A percentile compares a stretch with the other conserved stretches of the same genome.
These are phyloP conservation scores for Eremothecium gossypii DNA, from an alignment of 1,139 yeast species.

Conservation along the genomic window DNA sequence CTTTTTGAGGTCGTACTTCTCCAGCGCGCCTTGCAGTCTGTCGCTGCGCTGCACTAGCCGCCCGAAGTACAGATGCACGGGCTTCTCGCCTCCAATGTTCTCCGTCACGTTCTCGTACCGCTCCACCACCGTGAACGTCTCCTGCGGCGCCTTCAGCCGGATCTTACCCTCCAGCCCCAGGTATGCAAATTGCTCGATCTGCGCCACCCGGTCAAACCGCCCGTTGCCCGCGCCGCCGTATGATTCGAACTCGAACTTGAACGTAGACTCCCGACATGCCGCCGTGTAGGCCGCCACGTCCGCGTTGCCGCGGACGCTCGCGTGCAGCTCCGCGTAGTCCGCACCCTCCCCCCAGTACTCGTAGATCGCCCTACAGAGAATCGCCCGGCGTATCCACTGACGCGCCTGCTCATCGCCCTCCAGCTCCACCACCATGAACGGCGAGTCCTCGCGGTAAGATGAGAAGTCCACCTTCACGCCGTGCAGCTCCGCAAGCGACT, in stretches of 20 bases:
- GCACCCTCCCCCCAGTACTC: conserved; percentile 77
- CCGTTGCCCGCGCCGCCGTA: conserved; percentile 60
- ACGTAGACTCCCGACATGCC: conserved; percentile 39
- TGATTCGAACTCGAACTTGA: conserved; percentile 75
- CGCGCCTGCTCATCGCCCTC: conserved; percentile 58
- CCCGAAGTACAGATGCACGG: conserved; percentile 63
- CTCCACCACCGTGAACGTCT: conserved; percentile 63
- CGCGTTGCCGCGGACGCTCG: conserved; percentile 35
- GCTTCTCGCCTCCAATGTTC: conserved; percentile 43
- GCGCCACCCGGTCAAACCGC: conserved; percentile 40
- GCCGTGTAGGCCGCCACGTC: conserved; percentile 15
- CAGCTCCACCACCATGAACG: conserved; percentile 63
- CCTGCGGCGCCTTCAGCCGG: conserved; percentile 69
- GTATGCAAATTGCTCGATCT: conserved; percentile 66
- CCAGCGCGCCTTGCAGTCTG: conserved; percentile 54
- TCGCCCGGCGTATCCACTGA: conserved; percentile 54
- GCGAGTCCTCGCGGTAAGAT: conserved; percentile 48
- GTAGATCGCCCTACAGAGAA: conserved; percentile 66
- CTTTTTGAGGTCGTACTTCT: conserved; percentile 69
- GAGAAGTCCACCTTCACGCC: conserved; percentile 51
- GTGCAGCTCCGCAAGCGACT: conserved; percentile 65
- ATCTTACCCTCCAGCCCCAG: conserved; percentile 71
- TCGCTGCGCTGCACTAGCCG: conserved; percentile 59
- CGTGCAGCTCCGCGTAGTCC: conserved; percentile 49
- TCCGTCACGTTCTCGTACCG: conserved; percentile 46